Base-by-base conservation (phyloP, 2,329 filamentous ascomycete species). In the Neofusicoccum sp. region DNA sequence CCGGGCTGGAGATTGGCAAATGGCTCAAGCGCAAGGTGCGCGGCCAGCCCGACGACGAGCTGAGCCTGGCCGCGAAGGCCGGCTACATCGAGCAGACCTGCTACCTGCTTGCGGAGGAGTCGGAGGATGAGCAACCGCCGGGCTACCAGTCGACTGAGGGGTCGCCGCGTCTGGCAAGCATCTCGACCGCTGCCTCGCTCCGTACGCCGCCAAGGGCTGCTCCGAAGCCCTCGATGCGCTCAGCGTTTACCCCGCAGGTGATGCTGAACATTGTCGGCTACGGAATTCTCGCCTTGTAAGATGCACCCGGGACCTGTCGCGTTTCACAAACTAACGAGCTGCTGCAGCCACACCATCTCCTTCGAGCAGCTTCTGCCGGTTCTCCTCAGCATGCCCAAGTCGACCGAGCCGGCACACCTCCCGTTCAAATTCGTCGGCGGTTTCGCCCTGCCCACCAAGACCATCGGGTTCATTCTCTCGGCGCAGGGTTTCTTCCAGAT, bases 361-460 rank as follows among this genome's bases (percentile, higher is more conserved):
- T 95, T 96, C 68, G 95, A 99, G 75, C 90, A 96, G 70, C 84
- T 98, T 51, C 87, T 98, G 67, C 93, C 95, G 0, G 90, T 97
- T 1, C 91, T 99, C 67, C 85, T 99, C 70, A 93, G 90, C 74
- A 90, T 90, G 45, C 72, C 82, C 69, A 71, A 82, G 70, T 75
- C 84, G 70, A 64, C 80, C 30, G 72, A 75, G 14, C 67, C 76
- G n/a, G 76, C 80, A 68, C 64, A 82, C 11, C 82, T 96, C 1
- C 93, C 93, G 0, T 95, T 99, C 80, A 89, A 89, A 68, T 98
- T 99, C 67, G 86, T 86, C 3, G 91, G 91, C 62, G 93, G 95
- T 16, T 93, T 97, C 67, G 90, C 86, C 28, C 84, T 96, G 62
- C 84, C 89, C 58, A 93, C 91, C 12, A 90, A 92, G 71, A 86